Evolutionary conservation across 2,329 filamentous ascomycete genomes (phyloP), one percentile per base, ranked within the genome.

Genomic region (Shiraia bambusicola): DNA sequence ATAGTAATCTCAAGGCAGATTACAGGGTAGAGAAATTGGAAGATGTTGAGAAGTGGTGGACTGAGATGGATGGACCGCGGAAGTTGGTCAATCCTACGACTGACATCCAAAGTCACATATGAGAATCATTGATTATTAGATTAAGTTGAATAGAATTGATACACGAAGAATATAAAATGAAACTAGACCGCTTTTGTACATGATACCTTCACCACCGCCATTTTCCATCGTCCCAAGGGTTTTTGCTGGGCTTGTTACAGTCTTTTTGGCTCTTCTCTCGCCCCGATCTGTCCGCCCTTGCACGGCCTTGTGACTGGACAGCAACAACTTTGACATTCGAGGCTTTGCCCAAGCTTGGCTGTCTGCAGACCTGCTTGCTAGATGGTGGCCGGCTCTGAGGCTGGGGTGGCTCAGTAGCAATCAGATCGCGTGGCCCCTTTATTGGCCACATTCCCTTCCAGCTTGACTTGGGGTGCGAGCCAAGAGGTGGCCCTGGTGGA

Each of bases 1-100:
- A 31, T 16, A 27, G 26, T 11, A 34, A 34, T 6, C 16, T 49
- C 16, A 45, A 37, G 27, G 29, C 42, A 6, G 43, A 45, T 2
- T 50, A 28, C 36, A 35, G 19, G 12, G 42, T 40, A 5, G 40
- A 38, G 49, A 27, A 39, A 12, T 28, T 52, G 34, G 26, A 31
- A 11, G 35, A 40, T 33, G 40, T 49, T 15, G 39, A 47, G 27
- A 37, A 14, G 10, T 52, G 45, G 49, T 52, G 49, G 45, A 42
- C 35, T 22, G 45, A 49, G 6, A 15, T 13, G 2, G 22, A 26
- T 35, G 33, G 22, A 7, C 19, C 24, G 37, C 19, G 33, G 19
- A 14, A 14, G 19, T 26, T 35, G 22, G 33, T 35, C 9, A 35
- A 35, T 22, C 33, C 33, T 22, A 22, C 19, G 19, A 22, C 19